Conservation (phyloP, 2,329 filamentous ascomycete species). For the Penicillium sp. region DNA sequence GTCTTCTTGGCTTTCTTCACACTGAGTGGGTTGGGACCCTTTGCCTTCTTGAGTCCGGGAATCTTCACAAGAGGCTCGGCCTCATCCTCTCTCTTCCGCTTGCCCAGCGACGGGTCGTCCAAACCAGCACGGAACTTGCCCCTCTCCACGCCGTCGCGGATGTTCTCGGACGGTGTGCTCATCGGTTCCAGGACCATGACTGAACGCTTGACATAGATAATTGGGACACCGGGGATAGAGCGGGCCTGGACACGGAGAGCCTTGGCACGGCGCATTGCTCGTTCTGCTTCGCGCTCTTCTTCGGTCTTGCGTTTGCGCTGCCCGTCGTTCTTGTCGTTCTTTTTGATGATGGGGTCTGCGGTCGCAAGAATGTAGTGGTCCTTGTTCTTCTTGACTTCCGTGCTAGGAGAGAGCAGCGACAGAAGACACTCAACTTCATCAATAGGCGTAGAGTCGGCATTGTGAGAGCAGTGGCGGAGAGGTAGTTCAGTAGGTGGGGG, state of each 20-base stretch:
- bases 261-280: slow-evolving; percentile 31
- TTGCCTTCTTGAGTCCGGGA: slow-evolving; percentile 37
- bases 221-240: slow-evolving; percentile 48
- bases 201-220: slow-evolving; percentile 52
- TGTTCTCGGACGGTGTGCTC: slow-evolving; percentile 43
- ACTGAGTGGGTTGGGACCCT: slow-evolving; percentile 49
- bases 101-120: slow-evolving; percentile 29
- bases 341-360: slow-evolving; percentile 35
- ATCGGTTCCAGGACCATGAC: slow-evolving; percentile 52
- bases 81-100: slow-evolving; percentile 34
- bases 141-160: slow-evolving; percentile 45
- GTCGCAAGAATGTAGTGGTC: slow-evolving; percentile 49
- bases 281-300: slow-evolving; percentile 30
- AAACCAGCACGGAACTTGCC: slow-evolving; percentile 48
- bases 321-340: slow-evolving; percentile 24
- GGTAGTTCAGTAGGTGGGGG: slow-evolving; percentile 46
- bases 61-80: slow-evolving; percentile 32
- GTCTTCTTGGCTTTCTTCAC: slow-evolving; percentile 47
- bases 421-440: slow-evolving; percentile 46
- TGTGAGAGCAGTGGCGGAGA: slow-evolving; percentile 49
- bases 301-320: slow-evolving; percentile 35
- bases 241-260: slow-evolving; percentile 41
- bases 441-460: slow-evolving; percentile 41
- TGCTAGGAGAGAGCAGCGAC: slow-evolving; percentile 42
- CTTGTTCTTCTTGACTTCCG: slow-evolving; percentile 45